These are phyloP conservation scores for Blastobotrys petasosporus DNA, from an alignment of 1,139 yeast species.

Conservation along the genomic window DNA sequence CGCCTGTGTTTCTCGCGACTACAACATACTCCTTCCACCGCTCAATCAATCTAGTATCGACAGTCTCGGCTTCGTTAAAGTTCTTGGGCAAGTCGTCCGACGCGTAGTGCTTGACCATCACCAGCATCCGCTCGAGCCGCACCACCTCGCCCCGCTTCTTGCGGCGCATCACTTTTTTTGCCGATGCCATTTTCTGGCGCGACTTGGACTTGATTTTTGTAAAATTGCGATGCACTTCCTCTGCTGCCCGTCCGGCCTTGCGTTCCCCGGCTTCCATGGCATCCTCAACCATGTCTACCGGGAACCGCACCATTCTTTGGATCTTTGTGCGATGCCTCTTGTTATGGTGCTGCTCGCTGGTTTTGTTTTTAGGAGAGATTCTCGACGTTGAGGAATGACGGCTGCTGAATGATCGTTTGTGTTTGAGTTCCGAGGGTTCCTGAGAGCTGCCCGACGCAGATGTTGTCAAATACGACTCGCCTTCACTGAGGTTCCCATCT, in stretches of 20 bases:
- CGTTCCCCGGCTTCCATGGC: slow-evolving; percentile 3
- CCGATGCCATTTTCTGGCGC: slow-evolving; percentile 11
- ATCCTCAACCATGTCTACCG: slow-evolving; percentile 2
- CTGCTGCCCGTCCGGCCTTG: neutral
- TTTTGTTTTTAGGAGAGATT: neutral
- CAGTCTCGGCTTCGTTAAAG: slow-evolving; percentile 45
- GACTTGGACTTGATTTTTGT: neutral
- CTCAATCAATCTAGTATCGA: slow-evolving; percentile 53
- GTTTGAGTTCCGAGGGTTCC: no score
- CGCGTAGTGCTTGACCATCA: slow-evolving; percentile 46
- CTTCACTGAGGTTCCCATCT: neutral
- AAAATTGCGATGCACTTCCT: neutral
- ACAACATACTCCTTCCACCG: slow-evolving; percentile 73
- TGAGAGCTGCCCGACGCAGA: no score
- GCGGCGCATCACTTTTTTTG: slow-evolving; percentile 16
- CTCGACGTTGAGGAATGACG: no score
- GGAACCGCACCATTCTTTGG: slow-evolving; percentile 1
- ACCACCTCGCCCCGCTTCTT: slow-evolving; percentile 54
- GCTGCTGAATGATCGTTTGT: no score
- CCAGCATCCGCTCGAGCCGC: slow-evolving; percentile 59
- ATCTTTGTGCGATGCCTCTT: slow-evolving; percentile 1
- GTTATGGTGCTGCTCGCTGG: neutral
- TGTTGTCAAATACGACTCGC: no score
- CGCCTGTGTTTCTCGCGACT: slow-evolving; percentile 56
- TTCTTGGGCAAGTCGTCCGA: slow-evolving; percentile 27